Conservation (phyloP, 768 basidiomycete genomes). For the Hygrocybe punicea region DNA sequence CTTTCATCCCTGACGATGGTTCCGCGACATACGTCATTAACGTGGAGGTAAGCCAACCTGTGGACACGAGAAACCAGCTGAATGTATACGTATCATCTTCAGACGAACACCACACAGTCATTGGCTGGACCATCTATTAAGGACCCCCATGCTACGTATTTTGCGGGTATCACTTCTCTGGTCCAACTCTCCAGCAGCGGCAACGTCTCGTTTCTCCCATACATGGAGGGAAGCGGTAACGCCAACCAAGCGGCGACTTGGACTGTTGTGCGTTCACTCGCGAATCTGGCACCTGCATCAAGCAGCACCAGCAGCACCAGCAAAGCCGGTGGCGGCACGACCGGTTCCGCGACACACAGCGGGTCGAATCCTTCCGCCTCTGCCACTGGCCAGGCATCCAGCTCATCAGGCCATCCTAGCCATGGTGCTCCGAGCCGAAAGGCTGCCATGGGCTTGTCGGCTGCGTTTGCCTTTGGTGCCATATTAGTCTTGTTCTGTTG, state of each 20-base stretch:
- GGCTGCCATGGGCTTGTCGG: neutral
- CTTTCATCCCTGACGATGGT: slow-evolving; percentile 71
- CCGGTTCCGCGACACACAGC: too few relatives aligned
- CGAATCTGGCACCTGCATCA: slow-evolving; percentile 32
- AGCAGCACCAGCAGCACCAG: neutral
- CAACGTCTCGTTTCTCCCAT: slow-evolving; percentile 58
- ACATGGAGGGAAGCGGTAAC: slow-evolving; percentile 42
- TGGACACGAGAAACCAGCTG: neutral
- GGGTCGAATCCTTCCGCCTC: neutral
- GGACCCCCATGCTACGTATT: slow-evolving; percentile 60
- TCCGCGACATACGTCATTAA: slow-evolving; percentile 70
- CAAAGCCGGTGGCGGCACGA: neutral
- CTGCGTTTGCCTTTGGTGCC: neutral
- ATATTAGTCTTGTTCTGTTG: too few relatives aligned
- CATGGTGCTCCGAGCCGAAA: neutral
- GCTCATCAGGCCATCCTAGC: neutral
- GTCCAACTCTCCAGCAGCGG: slow-evolving; percentile 67
- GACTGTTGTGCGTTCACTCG: slow-evolving; percentile 45
- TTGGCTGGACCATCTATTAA: slow-evolving; percentile 59
- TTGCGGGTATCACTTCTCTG: slow-evolving; percentile 56
- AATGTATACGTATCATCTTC: neutral
- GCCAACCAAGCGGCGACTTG: slow-evolving; percentile 49
- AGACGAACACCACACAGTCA: slow-evolving; percentile 63
- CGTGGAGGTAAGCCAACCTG: slow-evolving; percentile 46
- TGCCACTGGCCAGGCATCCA: neutral